Conservation (phyloP, 148 eudicot genomes). For the Chenopodium formosanum region DNA sequence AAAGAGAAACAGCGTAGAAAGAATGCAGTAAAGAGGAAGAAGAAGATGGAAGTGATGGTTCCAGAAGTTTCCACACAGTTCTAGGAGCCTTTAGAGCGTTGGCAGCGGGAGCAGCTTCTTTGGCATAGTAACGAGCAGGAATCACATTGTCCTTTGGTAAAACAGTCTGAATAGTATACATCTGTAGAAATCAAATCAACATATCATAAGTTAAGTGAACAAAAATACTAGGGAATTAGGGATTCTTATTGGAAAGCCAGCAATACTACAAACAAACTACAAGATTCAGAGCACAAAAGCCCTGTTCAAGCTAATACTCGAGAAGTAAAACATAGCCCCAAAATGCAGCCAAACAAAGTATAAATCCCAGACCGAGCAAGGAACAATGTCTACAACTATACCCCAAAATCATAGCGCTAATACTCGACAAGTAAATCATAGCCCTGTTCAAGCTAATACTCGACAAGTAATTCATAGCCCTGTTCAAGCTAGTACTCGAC, state of each 20-base stretch:
- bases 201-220: not conserved
- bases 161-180: constrained; percentile 44
- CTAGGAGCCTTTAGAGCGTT: constrained; percentile 52
- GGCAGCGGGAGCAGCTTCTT: constrained; percentile 52
- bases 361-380: not conserved
- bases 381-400: not conserved
- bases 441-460: too few relatives aligned
- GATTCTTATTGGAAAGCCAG: not conserved
- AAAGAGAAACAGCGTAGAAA: not conserved
- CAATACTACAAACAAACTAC: not conserved
- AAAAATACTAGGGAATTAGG: too few relatives aligned
- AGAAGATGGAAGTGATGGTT: constrained; percentile 18
- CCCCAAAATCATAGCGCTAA: not conserved
- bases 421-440: not conserved
- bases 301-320: not conserved
- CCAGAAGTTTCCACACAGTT: constrained; percentile 32
- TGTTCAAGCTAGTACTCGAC: not conserved
- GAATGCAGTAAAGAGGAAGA: constrained; percentile 16
- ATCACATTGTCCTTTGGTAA: constrained; percentile 49
- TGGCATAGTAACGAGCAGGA: constrained; percentile 65
- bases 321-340: not conserved
- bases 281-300: not conserved
- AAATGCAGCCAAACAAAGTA: not conserved
- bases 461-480: not conserved
- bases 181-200: constrained; percentile 22